Base-by-base conservation (phyloP, 2,329 filamentous ascomycete genomes). In the Colletotrichum tamarilloi region DNA sequence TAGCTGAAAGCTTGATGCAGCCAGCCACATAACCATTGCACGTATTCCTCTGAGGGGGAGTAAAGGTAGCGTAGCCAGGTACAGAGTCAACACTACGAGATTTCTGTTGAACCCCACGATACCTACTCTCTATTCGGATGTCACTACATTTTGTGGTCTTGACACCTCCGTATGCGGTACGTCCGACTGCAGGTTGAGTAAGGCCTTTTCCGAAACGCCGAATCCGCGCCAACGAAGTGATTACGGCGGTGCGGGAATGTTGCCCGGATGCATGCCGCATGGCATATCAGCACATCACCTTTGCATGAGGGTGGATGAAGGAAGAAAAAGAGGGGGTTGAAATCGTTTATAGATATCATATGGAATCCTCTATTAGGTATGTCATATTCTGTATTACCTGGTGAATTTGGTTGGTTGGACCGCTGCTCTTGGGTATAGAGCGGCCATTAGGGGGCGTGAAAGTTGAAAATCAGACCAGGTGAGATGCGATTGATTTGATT, bases 71-170 rank as follows among this genome's bases (percentile, higher is more conserved):
- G 24, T 28, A 16, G n/a, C 11, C 11, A 28, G 52, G 52, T 65
- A 49, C 19, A 5, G 38, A 16, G 42, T 19, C 8, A n/a, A n/a
- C 42, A 49, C 38, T 16, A 42, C 14, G 12, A 9, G 16, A 19
- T 49, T n/a, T 49, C 42, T 49, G 42, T n/a, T 55, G 26, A 55
- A 55, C 52, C 60, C 60, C 62, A 42, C 67, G 67, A 49, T 49
- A 70, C 30, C 28, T 28, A 7, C 8, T 70, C 67, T 70, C 67
- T 53, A 66, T 59, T 53, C 4, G 53, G 60, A 70, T 70, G 52
- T 62, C 67, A 59, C 67, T 26, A 70, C 60, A 70, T 58, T 52
- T 32, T 57, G 58, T 59, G 28, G 53, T 53, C 30, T 30, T 58
- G 52, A 28, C 52, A 63, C 38, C 67, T 58, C 42, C 38, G 38